Evolutionary conservation across 306 rosid genomes (phyloP).

Genomic region (Amphicarpaea edgeworthii): DNA sequence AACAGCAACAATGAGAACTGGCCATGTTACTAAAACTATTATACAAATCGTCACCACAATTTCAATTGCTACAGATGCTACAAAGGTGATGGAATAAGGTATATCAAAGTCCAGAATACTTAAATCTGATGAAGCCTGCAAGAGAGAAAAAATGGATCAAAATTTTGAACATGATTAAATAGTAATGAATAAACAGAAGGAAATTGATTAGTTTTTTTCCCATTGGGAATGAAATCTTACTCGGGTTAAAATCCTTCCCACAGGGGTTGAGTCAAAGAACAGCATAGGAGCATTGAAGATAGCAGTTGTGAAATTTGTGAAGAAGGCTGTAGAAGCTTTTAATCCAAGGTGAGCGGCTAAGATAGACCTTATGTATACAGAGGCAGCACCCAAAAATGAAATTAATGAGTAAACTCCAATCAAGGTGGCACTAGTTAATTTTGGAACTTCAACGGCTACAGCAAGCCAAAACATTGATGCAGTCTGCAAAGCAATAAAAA

Average conservation of each 20-base stretch:
- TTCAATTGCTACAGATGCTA: conserved; percentile 48
- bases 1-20: conserved; percentile 72
- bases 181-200: not conserved
- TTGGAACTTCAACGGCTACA: conserved; percentile 63
- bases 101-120: conserved; percentile 78
- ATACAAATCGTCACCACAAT: conserved; percentile 49
- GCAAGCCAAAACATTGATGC: conserved; percentile 79
- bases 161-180: conserved; percentile 7
- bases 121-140: conserved; percentile 89
- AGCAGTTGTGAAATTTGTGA: conserved; percentile 63
- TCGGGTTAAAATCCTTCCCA: conserved; percentile 79
- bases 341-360: conserved; percentile 62
- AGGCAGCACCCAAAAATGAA: conserved; percentile 58
- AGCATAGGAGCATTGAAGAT: conserved; percentile 86
- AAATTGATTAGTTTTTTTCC: not conserved
- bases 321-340: conserved; percentile 78
- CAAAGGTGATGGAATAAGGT: conserved; percentile 64
- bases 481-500: conserved; percentile 61
- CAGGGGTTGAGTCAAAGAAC: conserved; percentile 87
- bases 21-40: conserved; percentile 84
- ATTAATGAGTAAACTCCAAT: conserved; percentile 66
- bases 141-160: conserved; percentile 8
- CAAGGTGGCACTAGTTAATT: conserved; percentile 51
- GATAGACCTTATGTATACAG: conserved; percentile 56
- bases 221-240: conserved; percentile 52